Evolutionary conservation across 192 early-diverging fungal species (phyloP).

Genomic region (Gryganskiella cystojenkinii): DNA sequence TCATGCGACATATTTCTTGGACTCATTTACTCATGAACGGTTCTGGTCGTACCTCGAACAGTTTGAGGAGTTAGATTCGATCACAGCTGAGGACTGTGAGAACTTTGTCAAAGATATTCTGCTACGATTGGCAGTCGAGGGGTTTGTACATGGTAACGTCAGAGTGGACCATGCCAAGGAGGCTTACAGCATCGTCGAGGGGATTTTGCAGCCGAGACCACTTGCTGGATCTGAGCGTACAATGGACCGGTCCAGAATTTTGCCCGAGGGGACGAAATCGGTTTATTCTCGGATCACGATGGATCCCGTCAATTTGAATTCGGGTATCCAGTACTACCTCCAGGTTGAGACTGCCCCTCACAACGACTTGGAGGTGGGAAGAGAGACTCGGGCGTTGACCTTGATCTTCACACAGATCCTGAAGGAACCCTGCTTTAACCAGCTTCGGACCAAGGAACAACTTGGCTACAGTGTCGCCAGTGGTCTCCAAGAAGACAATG

Average conservation of each 20-base stretch:
- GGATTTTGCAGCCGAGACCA: constrained; percentile 62
- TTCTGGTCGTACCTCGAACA: constrained; percentile 82
- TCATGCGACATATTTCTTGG: constrained; percentile 72
- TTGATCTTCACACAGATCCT: constrained; percentile 78
- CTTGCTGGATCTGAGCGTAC: constrained; percentile 58
- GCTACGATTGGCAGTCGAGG: constrained; percentile 72
- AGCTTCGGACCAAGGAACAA: constrained; percentile 88
- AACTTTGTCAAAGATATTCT: constrained; percentile 74
- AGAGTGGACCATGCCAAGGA: constrained; percentile 63
- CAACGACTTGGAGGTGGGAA: neutral
- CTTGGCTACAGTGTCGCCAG: constrained; percentile 76
- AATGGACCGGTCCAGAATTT: constrained; percentile 39
- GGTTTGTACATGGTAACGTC: constrained; percentile 85
- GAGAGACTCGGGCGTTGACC: constrained; percentile 53
- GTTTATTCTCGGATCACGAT: constrained; percentile 57
- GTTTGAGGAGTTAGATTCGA: constrained; percentile 62
- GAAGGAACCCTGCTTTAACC: constrained; percentile 89
- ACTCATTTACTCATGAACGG: constrained; percentile 69
- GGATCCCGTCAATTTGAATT: constrained; percentile 84
- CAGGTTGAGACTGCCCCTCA: constrained; percentile 62
- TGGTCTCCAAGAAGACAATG: constrained; percentile 60
- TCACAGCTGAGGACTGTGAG: constrained; percentile 73
- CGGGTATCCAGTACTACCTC: constrained; percentile 82
- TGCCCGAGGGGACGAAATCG: constrained; percentile 47
- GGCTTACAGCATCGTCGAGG: constrained; percentile 62